phyloP scores from a whole-genome alignment of 805 yeast species.

The Ogataea methanolica region DNA sequence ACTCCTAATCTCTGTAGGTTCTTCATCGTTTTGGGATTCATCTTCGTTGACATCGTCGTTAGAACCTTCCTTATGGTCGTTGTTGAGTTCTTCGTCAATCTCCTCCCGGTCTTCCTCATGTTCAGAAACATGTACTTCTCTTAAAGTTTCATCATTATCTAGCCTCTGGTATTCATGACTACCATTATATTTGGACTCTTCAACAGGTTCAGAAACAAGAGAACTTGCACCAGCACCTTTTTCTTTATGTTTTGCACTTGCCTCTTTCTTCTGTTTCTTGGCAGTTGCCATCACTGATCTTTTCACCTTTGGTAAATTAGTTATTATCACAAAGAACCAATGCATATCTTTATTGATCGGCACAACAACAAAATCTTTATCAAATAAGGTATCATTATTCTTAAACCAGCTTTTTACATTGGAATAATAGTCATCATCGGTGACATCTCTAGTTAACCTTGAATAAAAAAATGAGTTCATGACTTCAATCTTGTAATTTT shows the following conservation, averaged over 20 bases:
- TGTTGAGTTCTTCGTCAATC: no score
- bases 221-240: neutral
- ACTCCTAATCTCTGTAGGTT: no score
- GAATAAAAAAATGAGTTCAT: conserved; percentile 84
- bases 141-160: no score
- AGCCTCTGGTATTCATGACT: no score
- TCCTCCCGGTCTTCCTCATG: no score
- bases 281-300: neutral
- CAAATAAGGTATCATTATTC: conserved; percentile 52
- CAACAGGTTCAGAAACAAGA: neutral
- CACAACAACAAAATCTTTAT: conserved; percentile 56
- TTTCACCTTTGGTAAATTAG: conserved; percentile 39
- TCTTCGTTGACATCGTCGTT: no score
- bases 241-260: neutral
- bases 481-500: conserved; percentile 39
- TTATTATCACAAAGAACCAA: conserved; percentile 82
- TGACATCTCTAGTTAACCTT: conserved; percentile 39
- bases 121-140: no score
- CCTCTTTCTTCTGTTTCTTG: neutral
- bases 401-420: conserved; percentile 77
- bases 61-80: no score
- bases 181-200: neutral
- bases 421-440: conserved; percentile 39
- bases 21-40: no score
- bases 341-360: conserved; percentile 82